Evolutionary conservation across 2,329 filamentous ascomycete species (phyloP).

Genomic region (Diaporthe nobilis): DNA sequence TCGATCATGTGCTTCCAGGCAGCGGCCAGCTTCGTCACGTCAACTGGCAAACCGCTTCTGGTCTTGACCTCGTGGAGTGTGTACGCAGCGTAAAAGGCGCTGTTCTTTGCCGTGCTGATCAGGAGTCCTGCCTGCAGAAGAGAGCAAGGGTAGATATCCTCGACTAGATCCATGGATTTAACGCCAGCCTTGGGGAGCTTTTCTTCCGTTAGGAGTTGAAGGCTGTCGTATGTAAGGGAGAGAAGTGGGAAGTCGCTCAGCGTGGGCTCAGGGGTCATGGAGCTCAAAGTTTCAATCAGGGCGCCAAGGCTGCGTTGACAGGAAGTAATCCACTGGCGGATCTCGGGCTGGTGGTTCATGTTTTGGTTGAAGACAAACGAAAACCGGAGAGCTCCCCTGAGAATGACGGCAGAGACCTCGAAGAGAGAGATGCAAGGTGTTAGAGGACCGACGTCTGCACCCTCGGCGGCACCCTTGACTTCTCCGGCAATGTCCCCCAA

Average conservation of each 20-base stretch:
- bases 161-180: constrained; percentile 43
- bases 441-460: background rate
- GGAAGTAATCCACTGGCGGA: constrained; percentile 8
- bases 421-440: constrained; percentile 14
- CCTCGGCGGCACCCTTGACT: constrained; percentile 35
- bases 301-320: background rate
- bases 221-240: constrained; percentile 48
- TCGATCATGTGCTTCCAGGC: constrained; percentile 48
- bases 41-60: constrained; percentile 29
- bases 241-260: constrained; percentile 54
- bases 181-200: constrained; percentile 43
- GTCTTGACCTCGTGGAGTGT: constrained; percentile 22
- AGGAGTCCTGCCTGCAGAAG: constrained; percentile 55
- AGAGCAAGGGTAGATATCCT: constrained; percentile 56
- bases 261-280: constrained; percentile 44
- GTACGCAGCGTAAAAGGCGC: constrained; percentile 44
- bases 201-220: constrained; percentile 42
- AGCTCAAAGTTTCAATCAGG: constrained; percentile 46
- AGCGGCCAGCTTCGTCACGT: constrained; percentile 35
- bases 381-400: background rate
- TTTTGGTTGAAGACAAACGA: constrained; percentile 1
- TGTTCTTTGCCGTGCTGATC: constrained; percentile 50
- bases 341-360: background rate
- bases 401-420: background rate
- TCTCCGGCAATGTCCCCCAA: constrained; percentile 47